Evolutionary conservation across 1,139 yeast species (phyloP).

Genomic region (Candida mesenterica): DNA sequence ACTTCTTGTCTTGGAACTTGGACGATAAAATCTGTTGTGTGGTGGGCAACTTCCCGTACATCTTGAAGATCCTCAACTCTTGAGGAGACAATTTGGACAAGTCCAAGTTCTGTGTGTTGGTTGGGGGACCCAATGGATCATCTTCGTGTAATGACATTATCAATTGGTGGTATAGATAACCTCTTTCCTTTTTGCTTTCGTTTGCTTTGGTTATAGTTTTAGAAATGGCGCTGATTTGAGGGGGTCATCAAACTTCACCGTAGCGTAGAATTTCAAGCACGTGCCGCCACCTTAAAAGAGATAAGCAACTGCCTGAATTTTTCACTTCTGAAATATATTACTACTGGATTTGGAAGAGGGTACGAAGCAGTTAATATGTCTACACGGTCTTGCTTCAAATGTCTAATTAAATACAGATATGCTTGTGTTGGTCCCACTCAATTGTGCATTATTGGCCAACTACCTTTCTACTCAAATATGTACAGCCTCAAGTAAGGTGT

Average conservation of each 20-base stretch:
- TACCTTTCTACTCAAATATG: slow-evolving; percentile 4
- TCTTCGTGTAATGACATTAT: slow-evolving; percentile 27
- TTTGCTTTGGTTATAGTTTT: too few relatives aligned
- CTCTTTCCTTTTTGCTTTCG: not conserved
- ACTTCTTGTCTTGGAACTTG: slow-evolving; percentile 84
- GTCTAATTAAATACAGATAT: too few relatives aligned
- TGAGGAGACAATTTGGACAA: slow-evolving; percentile 62
- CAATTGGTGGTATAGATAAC: too few relatives aligned
- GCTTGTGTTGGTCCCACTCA: too few relatives aligned
- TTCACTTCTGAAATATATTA: too few relatives aligned
- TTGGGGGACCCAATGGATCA: slow-evolving; percentile 49
- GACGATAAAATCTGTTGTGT: slow-evolving; percentile 78
- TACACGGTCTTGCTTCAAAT: too few relatives aligned
- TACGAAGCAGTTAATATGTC: too few relatives aligned
- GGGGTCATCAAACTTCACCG: not conserved
- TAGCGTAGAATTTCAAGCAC: too few relatives aligned
- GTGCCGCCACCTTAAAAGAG: too few relatives aligned
- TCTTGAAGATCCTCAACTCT: slow-evolving; percentile 65
- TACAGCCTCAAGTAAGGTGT: slow-evolving; percentile 12
- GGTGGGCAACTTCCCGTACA: slow-evolving; percentile 89
- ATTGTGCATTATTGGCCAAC: too few relatives aligned
- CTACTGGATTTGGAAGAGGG: too few relatives aligned
- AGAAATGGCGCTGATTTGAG: not conserved
- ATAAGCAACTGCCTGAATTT: too few relatives aligned
- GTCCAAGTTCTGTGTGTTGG: slow-evolving; percentile 49